Percentiles rank a stretch among this genome's conserved stretches.
These are phyloP conservation scores for Dorcoceras hygrometricum DNA, from an alignment of 257 asterid species.

Conservation along the genomic window DNA sequence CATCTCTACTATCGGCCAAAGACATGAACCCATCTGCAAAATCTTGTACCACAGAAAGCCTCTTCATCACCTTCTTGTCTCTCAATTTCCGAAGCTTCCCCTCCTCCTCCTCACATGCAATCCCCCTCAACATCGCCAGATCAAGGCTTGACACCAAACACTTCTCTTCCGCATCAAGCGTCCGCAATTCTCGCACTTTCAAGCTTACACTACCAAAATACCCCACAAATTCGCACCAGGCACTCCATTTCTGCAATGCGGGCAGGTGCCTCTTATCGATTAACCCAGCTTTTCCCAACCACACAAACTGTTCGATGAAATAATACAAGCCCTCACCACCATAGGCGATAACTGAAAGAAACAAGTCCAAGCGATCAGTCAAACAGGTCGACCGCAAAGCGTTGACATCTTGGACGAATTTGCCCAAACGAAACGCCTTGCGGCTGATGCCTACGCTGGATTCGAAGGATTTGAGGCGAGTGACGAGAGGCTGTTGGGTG, in stretches of 20 bases:
- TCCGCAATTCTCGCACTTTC: conserved; percentile 43
- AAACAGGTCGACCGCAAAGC: conserved; percentile 44
- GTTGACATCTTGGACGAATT: conserved; percentile 84
- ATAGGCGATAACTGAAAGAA: conserved; percentile 43
- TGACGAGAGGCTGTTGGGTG: conserved; percentile 24
- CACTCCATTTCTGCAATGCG: conserved; percentile 61
- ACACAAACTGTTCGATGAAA: conserved; percentile 82
- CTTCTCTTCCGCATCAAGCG: conserved; percentile 34
- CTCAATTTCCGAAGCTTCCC: conserved; percentile 38
- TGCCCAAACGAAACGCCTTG: conserved; percentile 90
- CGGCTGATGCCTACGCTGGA: conserved; percentile 87
- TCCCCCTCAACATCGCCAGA: conserved; percentile 28
- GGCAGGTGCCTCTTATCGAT: conserved; percentile 52
- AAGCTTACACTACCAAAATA: conserved; percentile 77
- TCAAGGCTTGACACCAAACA: conserved; percentile 31
- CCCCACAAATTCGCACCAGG: conserved; percentile 82
- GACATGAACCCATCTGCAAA: conserved; percentile 54
- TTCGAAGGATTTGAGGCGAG: conserved; percentile 77
- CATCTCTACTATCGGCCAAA: conserved; percentile 46
- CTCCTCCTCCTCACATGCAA: conserved; percentile 30
- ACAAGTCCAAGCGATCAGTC: conserved; percentile 22
- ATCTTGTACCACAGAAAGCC: conserved; percentile 42
- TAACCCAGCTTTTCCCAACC: conserved; percentile 75
- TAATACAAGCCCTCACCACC: conserved; percentile 90
- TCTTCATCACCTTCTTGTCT: conserved; percentile 48